A percentile compares a stretch with the other conserved stretches of the same genome.
These are phyloP conservation scores for Scutellaria galericulata DNA, from an alignment of 257 asterid species.

Conservation along the genomic window DNA sequence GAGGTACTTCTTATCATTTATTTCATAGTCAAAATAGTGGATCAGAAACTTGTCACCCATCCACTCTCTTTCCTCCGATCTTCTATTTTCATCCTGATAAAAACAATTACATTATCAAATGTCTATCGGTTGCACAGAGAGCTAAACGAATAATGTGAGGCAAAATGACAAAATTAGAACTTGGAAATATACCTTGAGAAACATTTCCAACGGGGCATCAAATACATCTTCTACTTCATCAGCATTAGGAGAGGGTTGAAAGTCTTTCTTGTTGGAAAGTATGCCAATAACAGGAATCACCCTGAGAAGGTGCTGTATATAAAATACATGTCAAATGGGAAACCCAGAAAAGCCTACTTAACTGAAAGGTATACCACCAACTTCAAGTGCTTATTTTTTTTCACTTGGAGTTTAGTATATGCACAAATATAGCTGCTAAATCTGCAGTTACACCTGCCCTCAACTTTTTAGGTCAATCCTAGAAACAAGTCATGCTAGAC, in stretches of 20 bases:
- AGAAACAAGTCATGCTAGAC: not conserved
- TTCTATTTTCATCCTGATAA: constrained; percentile 77
- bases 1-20: constrained; percentile 55
- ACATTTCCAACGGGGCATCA: constrained; percentile 96
- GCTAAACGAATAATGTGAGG: not conserved
- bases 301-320: constrained; percentile 83
- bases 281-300: constrained; percentile 96
- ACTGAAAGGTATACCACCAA: not conserved
- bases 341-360: constrained; percentile 3
- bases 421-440: not conserved
- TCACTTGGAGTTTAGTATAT: not conserved
- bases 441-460: not conserved
- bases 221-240: constrained; percentile 87
- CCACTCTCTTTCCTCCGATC: constrained; percentile 85
- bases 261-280: constrained; percentile 69
- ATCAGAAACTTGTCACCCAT: constrained; percentile 74
- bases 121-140: not conserved
- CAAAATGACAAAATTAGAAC: not conserved
- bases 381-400: constrained; percentile 3
- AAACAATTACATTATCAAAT: not conserved
- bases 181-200: constrained; percentile 65
- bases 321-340: constrained; percentile 24
- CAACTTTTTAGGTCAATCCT: not conserved
- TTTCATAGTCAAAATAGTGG: constrained; percentile 76
- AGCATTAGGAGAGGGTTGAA: constrained; percentile 66